phyloP scores from a whole-genome alignment of 2,329 filamentous ascomycete species.

The Aspergillus intermedius region DNA sequence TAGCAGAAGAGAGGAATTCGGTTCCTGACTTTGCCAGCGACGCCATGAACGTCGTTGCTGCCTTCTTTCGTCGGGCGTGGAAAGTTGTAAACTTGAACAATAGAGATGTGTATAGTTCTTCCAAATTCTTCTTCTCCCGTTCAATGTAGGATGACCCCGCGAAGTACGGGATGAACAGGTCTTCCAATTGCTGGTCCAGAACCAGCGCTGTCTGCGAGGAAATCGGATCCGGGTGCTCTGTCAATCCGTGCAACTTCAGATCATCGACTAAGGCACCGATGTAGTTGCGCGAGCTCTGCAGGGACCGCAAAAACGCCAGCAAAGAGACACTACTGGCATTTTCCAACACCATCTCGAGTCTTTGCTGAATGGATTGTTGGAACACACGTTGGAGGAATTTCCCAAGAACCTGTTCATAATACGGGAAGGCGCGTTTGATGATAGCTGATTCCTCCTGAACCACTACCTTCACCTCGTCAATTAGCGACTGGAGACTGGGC shows the following conservation, averaged over 20 bases:
- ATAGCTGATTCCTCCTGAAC: constrained; percentile 97
- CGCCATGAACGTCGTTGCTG: constrained; percentile 84
- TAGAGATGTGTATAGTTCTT: constrained; percentile 81
- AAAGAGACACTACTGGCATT: constrained; percentile 91
- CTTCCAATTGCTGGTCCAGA: constrained; percentile 62
- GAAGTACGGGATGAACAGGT: constrained; percentile 61
- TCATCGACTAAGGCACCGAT: constrained; percentile 86
- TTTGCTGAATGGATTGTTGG: constrained; percentile 95
- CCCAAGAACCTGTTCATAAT: constrained; percentile 85
- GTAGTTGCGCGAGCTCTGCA: constrained; percentile 86
- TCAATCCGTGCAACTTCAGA: constrained; percentile 86
- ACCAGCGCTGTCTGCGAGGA: constrained; percentile 73
- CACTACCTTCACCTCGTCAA: constrained; percentile 91
- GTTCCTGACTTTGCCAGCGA: constrained; percentile 84
- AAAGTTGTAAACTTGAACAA: constrained; percentile 97
- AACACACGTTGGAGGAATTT: constrained; percentile 95
- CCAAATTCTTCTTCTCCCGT: constrained; percentile 59
- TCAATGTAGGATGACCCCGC: constrained; percentile 61
- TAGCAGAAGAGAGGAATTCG: constrained; percentile 78
- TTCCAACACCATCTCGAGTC: constrained; percentile 89
- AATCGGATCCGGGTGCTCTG: constrained; percentile 87
- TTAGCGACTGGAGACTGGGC: constrained; percentile 79
- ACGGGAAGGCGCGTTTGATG: constrained; percentile 93
- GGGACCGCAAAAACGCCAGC: constrained; percentile 78
- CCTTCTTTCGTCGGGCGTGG: constrained; percentile 72